Evolutionary conservation across 2,329 filamentous ascomycete species (phyloP).

Genomic region (Xylaria sp.): DNA sequence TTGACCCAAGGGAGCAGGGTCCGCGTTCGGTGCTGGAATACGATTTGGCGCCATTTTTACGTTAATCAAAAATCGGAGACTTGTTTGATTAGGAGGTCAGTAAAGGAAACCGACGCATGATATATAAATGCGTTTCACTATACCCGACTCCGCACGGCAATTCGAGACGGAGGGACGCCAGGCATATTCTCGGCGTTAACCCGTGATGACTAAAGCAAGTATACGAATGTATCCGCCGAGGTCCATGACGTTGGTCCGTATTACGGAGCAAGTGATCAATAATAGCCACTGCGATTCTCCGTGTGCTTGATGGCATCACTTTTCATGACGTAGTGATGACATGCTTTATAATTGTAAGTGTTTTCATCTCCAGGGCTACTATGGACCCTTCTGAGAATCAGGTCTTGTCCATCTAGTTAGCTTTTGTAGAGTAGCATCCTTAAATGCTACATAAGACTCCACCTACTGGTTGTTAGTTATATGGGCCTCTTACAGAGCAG

Average conservation of each 20-base stretch:
- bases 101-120: neutral
- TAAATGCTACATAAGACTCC: neutral
- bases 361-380: neutral
- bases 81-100: neutral
- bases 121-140: neutral
- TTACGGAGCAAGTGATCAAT: neutral
- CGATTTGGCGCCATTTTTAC: slow-evolving; percentile 23
- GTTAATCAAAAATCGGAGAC: neutral
- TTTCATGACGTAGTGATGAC: slow-evolving; percentile 5
- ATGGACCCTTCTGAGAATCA: neutral
- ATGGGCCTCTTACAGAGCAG: too few relatives aligned
- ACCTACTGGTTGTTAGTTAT: too few relatives aligned
- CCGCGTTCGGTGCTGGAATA: slow-evolving; percentile 16
- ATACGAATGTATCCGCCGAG: neutral
- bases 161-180: neutral
- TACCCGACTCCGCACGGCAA: neutral
- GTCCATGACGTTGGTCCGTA: neutral
- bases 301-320: neutral
- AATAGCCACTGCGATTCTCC: neutral
- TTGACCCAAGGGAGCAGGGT: slow-evolving; percentile 29
- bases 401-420: neutral
- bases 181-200: neutral
- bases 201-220: neutral
- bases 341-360: neutral
- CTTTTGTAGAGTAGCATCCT: neutral